phyloP scores from a whole-genome alignment of 2,329 filamentous ascomycete genomes.

The Lachnellula willkommii region DNA sequence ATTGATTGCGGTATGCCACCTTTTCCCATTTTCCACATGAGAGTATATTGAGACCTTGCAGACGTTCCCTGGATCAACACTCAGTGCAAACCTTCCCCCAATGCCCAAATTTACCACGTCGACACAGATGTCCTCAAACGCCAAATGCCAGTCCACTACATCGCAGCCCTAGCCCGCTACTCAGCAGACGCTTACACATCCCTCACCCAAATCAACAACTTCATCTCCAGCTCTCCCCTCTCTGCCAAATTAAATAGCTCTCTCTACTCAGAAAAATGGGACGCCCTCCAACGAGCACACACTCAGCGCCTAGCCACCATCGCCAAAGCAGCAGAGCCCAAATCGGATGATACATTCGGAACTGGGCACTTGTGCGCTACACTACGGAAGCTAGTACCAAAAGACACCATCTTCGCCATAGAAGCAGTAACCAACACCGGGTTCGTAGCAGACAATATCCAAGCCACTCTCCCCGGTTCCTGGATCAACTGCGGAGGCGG shows the following conservation, averaged over 20 bases:
- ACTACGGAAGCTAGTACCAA: constrained; percentile 51
- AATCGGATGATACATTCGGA: constrained; percentile 52
- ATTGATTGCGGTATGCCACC: constrained; percentile 56
- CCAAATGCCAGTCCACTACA: constrained; percentile 65
- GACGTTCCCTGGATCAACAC: constrained; percentile 95
- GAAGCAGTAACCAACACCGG: constrained; percentile 71
- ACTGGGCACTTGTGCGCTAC: constrained; percentile 42
- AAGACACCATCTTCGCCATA: constrained; percentile 67
- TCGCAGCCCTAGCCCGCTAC: constrained; percentile 60
- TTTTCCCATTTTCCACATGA: background rate
- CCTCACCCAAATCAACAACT: constrained; percentile 62
- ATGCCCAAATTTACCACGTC: constrained; percentile 56
- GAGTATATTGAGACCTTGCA: constrained; percentile 1
- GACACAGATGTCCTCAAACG: constrained; percentile 64
- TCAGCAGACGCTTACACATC: constrained; percentile 60
- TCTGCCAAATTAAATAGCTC: constrained; percentile 37
- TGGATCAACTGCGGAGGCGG: constrained; percentile 81
- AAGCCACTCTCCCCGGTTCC: constrained; percentile 60
- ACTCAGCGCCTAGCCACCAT: constrained; percentile 55
- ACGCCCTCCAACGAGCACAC: constrained; percentile 53
- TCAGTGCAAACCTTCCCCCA: constrained; percentile 50
- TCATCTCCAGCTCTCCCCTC: constrained; percentile 47
- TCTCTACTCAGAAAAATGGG: constrained; percentile 41
- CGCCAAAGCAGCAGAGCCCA: constrained; percentile 49
- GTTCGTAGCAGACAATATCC: constrained; percentile 66